These are phyloP conservation scores for Nigrograna mackinnonii DNA, from an alignment of 2,329 filamentous ascomycete genomes.

Conservation along the genomic window DNA sequence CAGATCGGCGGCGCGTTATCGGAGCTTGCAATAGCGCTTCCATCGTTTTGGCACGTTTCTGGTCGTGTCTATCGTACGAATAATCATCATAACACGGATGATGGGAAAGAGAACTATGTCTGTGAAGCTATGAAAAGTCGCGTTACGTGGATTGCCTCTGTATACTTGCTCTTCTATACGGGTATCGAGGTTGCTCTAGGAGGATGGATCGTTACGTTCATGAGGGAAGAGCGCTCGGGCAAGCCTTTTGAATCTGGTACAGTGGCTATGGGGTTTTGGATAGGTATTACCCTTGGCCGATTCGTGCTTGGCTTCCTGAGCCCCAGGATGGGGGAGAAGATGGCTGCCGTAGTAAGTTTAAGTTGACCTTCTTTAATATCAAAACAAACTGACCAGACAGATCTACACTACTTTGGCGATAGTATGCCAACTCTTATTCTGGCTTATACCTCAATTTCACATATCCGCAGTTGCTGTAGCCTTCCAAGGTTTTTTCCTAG, in stretches of 20 bases:
- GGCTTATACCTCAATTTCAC: slow-evolving; percentile 78
- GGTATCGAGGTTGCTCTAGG: slow-evolving; percentile 76
- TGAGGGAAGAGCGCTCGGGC: slow-evolving; percentile 74
- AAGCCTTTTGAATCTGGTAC: slow-evolving; percentile 73
- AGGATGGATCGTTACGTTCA: slow-evolving; percentile 85
- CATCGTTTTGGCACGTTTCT: slow-evolving; percentile 67
- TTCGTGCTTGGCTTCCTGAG: slow-evolving; percentile 77
- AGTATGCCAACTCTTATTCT: slow-evolving; percentile 72
- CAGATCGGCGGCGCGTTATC: slow-evolving; percentile 58
- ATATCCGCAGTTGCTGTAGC: slow-evolving; percentile 73
- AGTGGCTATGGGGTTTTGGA: slow-evolving; percentile 81
- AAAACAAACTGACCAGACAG: slow-evolving; percentile 16
- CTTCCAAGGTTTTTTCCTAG: slow-evolving; percentile 77
- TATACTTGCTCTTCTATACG: slow-evolving; percentile 79
- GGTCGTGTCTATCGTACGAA: slow-evolving; percentile 60
- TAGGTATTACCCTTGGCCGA: slow-evolving; percentile 76
- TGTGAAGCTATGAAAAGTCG: slow-evolving; percentile 52
- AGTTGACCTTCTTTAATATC: neutral
- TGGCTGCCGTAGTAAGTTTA: slow-evolving; percentile 47
- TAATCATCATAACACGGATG: slow-evolving; percentile 48
- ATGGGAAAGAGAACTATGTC: slow-evolving; percentile 53
- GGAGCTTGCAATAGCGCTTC: slow-evolving; percentile 56
- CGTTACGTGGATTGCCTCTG: slow-evolving; percentile 71
- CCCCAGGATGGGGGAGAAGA: slow-evolving; percentile 71
- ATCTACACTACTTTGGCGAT: slow-evolving; percentile 69